A percentile compares a stretch with the other conserved stretches of the same genome.
Conservation (phyloP, 768 basidiomycete species). For the Rickenella mellea region DNA sequence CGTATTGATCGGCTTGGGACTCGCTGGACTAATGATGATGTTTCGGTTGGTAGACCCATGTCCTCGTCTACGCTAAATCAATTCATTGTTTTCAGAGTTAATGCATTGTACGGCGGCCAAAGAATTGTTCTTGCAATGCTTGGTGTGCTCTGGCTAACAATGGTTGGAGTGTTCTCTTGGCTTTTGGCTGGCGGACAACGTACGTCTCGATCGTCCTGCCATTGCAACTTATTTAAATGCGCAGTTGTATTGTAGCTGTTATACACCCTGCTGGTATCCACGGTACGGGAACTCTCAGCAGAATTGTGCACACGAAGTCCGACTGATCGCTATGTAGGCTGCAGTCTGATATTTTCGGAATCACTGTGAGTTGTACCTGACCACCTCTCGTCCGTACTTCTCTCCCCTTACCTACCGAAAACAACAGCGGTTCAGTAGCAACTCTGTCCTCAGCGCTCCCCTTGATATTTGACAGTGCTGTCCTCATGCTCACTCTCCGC, state of each 20-base stretch:
- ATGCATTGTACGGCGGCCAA: conserved; percentile 18
- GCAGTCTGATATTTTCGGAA: conserved; percentile 27
- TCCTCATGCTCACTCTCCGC: conserved; percentile 25
- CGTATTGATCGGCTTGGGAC: conserved; percentile 41
- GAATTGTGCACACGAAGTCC: neutral
- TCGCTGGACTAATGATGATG: conserved; percentile 53
- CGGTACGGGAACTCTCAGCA: neutral
- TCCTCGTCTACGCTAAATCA: too few relatives aligned
- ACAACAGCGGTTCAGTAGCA: conserved; percentile 14
- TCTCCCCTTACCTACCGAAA: neutral
- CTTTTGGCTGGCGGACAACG: conserved; percentile 40
- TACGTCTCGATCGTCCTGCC: conserved; percentile 19
- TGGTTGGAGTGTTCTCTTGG: conserved; percentile 42
- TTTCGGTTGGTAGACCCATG: conserved; percentile 26
- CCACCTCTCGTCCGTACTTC: neutral
- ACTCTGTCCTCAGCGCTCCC: conserved; percentile 32
- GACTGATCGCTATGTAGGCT: conserved; percentile 19
- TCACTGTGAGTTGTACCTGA: conserved; percentile 14
- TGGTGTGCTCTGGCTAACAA: conserved; percentile 27
- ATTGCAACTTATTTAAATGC: neutral
- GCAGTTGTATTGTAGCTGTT: neutral
- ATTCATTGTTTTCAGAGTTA: conserved; percentile 13
- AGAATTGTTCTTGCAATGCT: conserved; percentile 18
- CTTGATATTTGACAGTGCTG: conserved; percentile 27
- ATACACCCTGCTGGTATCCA: neutral